Conservation (phyloP, 1,139 yeast genomes). For the Yamadazyma trypodendri region DNA sequence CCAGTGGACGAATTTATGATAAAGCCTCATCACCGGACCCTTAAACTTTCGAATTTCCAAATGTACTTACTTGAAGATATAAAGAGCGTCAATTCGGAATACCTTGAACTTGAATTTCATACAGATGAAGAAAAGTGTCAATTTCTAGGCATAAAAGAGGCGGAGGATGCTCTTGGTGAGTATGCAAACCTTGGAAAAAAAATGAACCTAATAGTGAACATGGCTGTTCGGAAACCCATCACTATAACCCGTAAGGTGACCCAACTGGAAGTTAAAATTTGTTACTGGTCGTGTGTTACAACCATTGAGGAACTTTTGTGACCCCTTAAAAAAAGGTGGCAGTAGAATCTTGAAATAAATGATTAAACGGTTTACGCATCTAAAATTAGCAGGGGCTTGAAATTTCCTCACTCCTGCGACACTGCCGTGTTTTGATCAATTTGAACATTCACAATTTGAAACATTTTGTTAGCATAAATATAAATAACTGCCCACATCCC, state of each 20-base stretch:
- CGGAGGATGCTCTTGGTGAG: slow-evolving; percentile 23
- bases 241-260: neutral
- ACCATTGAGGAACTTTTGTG: slow-evolving; percentile 1
- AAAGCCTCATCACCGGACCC: slow-evolving; percentile 30
- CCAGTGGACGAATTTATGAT: slow-evolving; percentile 25
- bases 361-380: neutral
- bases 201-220: neutral
- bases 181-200: neutral
- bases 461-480: neutral
- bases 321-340: neutral
- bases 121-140: slow-evolving; percentile 26
- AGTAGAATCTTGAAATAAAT: neutral
- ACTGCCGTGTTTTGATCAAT: neutral
- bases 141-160: slow-evolving; percentile 28
- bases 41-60: slow-evolving; percentile 27
- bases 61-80: slow-evolving; percentile 19
- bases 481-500: neutral
- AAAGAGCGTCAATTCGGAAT: slow-evolving; percentile 1
- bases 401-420: neutral
- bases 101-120: slow-evolving; percentile 24
- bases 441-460: neutral
- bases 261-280: neutral
- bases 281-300: slow-evolving; percentile 4
- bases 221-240: neutral
- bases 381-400: neutral